Conservation (phyloP, 768 basidiomycete genomes). For the Tricholoma terreum region DNA sequence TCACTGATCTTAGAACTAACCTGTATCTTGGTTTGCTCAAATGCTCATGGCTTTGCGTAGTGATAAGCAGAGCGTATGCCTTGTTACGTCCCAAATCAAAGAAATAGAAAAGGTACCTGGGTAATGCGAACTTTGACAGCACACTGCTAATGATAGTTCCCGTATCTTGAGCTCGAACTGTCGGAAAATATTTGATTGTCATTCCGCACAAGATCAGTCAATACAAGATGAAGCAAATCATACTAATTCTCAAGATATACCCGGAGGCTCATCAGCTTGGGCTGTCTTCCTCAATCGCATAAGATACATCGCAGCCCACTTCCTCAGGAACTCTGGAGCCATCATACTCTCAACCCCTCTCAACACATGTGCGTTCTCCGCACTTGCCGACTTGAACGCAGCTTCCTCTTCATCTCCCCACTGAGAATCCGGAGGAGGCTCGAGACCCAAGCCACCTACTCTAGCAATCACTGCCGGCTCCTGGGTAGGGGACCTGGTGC, state of each 20-base stretch:
- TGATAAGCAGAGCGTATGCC: no score
- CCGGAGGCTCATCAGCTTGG: background rate
- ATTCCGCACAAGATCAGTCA: background rate
- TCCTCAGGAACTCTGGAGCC: slow-evolving; percentile 21
- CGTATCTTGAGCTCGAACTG: background rate
- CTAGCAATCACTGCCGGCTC: background rate
- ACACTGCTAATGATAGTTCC: no score
- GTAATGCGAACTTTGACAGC: no score
- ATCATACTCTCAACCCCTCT: slow-evolving; percentile 26
- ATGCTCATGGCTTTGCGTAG: no score
- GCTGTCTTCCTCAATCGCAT: background rate
- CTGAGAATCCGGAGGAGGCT: no score
- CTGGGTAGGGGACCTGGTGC: background rate
- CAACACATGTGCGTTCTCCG: slow-evolving; percentile 20
- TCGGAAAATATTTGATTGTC: background rate
- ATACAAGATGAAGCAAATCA: background rate
- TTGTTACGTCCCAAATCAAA: no score
- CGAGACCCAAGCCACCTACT: no score
- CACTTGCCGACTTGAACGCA: slow-evolving; percentile 18
- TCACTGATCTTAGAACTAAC: no score
- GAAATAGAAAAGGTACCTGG: no score
- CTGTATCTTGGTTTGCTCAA: no score
- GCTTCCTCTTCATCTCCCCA: slow-evolving; percentile 13
- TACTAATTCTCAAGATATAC: background rate
- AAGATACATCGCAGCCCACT: slow-evolving; percentile 20